Conservation (phyloP, 345 rosid species). For the Bruguiera gymnorhiza region DNA sequence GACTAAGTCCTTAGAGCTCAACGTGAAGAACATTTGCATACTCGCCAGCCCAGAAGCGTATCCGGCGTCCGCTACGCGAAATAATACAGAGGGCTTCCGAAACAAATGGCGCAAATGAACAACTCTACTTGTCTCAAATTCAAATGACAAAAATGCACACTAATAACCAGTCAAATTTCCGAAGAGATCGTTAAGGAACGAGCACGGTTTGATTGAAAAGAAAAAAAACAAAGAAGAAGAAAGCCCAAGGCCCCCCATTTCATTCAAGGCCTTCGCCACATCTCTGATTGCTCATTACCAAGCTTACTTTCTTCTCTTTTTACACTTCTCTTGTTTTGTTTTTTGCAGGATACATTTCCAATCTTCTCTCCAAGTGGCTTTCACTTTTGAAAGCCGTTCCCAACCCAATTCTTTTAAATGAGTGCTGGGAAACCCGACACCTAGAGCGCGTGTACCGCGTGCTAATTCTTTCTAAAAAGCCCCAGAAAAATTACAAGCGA, state of each 20-base stretch:
- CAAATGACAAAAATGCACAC: too few relatives aligned
- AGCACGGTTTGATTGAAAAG: not conserved
- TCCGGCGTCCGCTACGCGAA: too few relatives aligned
- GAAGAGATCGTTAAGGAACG: not conserved
- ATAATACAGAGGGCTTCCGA: too few relatives aligned
- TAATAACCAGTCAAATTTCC: not conserved
- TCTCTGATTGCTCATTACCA: slow-evolving; percentile 6
- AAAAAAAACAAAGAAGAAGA: not conserved
- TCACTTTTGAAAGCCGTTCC: slow-evolving; percentile 19
- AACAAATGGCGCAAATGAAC: too few relatives aligned
- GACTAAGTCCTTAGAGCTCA: too few relatives aligned
- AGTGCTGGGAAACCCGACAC: slow-evolving; percentile 15
- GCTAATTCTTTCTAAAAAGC: slow-evolving; percentile 15
- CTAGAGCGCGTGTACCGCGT: slow-evolving; percentile 17
- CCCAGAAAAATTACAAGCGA: slow-evolving; percentile 21
- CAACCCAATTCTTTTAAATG: slow-evolving; percentile 15
- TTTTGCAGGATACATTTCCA: slow-evolving; percentile 11
- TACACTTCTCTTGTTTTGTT: not conserved
- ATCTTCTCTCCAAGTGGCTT: slow-evolving; percentile 20
- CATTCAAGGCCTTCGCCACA: slow-evolving; percentile 29
- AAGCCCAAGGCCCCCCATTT: not conserved
- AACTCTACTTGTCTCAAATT: too few relatives aligned
- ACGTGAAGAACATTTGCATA: too few relatives aligned
- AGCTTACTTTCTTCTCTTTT: not conserved
- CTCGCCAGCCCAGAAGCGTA: too few relatives aligned